Evolutionary conservation across 2,329 filamentous ascomycete species (phyloP).

Genomic region (Hypoxylon sp.): DNA sequence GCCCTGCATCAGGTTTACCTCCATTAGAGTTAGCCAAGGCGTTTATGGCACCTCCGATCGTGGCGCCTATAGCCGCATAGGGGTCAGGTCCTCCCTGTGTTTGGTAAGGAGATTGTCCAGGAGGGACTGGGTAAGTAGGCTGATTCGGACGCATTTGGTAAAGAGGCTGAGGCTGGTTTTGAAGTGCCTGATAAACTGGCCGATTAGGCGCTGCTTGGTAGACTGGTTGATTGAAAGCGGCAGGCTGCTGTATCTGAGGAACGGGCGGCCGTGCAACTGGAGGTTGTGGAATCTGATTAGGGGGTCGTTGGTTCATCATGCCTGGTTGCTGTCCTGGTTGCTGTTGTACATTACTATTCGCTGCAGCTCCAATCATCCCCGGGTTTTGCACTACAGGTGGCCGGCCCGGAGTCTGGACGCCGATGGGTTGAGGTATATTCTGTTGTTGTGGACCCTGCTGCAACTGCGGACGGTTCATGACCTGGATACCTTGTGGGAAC

Average conservation of each 20-base stretch:
- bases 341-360: conserved; percentile 36
- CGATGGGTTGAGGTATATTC: conserved; percentile 35
- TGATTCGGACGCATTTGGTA: conserved; percentile 33
- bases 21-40: conserved; percentile 4
- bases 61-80: conserved; percentile 33
- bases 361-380: conserved; percentile 32
- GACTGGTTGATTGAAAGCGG: conserved; percentile 20
- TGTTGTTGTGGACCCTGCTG: conserved; percentile 37
- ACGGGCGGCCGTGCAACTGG: conserved; percentile 33
- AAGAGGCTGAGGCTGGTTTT: conserved; percentile 27
- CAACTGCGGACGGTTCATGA: conserved; percentile 24
- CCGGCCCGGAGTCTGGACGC: conserved; percentile 46
- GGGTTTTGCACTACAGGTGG: conserved; percentile 49
- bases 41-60: conserved; percentile 31
- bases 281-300: conserved; percentile 32
- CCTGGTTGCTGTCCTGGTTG: conserved; percentile 30
- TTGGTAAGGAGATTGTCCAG: conserved; percentile 28
- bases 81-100: conserved; percentile 25
- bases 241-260: conserved; percentile 33
- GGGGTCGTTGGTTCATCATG: conserved; percentile 23
- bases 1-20: conserved; percentile 8
- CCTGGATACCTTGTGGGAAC: conserved; percentile 19
- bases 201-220: conserved; percentile 21
- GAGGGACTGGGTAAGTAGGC: conserved; percentile 16
- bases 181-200: conserved; percentile 19